Base-by-base conservation (phyloP, 768 basidiomycete species). In the Daedaleopsis nitida region DNA sequence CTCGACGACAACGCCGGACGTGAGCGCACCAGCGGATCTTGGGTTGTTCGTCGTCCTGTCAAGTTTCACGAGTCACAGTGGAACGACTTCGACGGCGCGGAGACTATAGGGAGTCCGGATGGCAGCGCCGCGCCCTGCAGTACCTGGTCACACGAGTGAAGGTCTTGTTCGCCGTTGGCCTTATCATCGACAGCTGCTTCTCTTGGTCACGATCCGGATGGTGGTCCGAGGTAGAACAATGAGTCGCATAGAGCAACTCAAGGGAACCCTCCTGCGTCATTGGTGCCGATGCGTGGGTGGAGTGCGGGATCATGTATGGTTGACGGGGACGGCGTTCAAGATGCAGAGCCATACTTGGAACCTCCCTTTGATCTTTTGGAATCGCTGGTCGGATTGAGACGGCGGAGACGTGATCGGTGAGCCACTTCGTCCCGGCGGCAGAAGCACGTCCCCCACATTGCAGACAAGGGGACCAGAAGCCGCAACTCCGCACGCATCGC, bases 1-100 rank as follows among this genome's bases (percentile, higher is more conserved):
- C 75, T 99, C 97, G 17, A 99, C 92, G 57, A 98, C 95, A 52
- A 98, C 96, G 75, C 96, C 97, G 59, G 93, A 94, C 94, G 96
- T 96, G 3, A 95, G 93, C 52, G 94, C 94, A 57, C 96, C 97
- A 63, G 98, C 90, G n/a, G 92, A 94, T 66, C 97, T 96, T 61
- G 96, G 96, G 73, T 96, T 96, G 65, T 80, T 80, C 13, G 92
- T 89, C 12, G 97, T 3, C 94, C 83, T 89, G n/a, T n/a, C n/a
- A n/a, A n/a, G n/a, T 96, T 84, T 99, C 97, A 73, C 97, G 86
- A 66, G 91, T 89, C 59, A 97, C 83, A 48, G 92, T 93, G 27
- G 47, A 5, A 38, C 23, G 32, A 52, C 47, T 50, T 47, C 38
- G 21, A 42, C 60, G 51, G 27, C 45, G 55, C 50, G 52, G 55